Evolutionary conservation across 1,139 yeast genomes (phyloP).

Genomic region (Saccharomyces pastorianus): DNA sequence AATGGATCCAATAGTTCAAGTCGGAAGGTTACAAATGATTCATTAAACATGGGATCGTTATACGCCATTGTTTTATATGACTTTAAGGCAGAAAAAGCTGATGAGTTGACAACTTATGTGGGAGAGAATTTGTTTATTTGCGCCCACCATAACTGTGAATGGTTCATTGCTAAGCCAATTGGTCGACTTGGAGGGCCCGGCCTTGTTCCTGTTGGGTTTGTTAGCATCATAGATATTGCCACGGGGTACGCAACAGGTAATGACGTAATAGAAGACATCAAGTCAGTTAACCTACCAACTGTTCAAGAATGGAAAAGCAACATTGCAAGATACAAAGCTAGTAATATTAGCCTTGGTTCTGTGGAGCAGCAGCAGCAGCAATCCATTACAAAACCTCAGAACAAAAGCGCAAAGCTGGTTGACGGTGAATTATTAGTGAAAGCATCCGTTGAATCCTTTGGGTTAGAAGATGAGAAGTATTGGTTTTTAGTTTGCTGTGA

Average conservation of each 20-base stretch:
- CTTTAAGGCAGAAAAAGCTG: slow-evolving; percentile 80
- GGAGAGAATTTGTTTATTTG: slow-evolving; percentile 89
- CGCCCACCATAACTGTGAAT: slow-evolving; percentile 92
- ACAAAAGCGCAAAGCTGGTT: slow-evolving; percentile 16
- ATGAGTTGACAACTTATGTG: slow-evolving; percentile 72
- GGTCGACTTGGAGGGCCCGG: slow-evolving; percentile 97
- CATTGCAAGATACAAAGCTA: slow-evolving; percentile 89
- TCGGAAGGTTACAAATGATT: slow-evolving; percentile 12
- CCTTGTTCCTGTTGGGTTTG: slow-evolving; percentile 83
- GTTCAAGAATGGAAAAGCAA: slow-evolving; percentile 93
- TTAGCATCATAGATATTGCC: slow-evolving; percentile 72
- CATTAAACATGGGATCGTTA: slow-evolving; percentile 33
- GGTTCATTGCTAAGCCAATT: slow-evolving; percentile 97
- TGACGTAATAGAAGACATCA: slow-evolving; percentile 48
- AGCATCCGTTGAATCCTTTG: slow-evolving; percentile 75
- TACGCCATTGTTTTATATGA: slow-evolving; percentile 71
- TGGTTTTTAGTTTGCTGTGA: slow-evolving; percentile 76
- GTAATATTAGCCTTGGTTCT: slow-evolving; percentile 58
- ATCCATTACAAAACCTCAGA: background rate
- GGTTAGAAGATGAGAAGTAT: slow-evolving; percentile 77
- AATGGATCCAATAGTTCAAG: slow-evolving; percentile 10
- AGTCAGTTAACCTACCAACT: slow-evolving; percentile 66
- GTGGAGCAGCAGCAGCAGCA: slow-evolving; percentile 22
- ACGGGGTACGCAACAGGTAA: slow-evolving; percentile 45
- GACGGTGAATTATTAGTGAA: slow-evolving; percentile 35